Evolutionary conservation across 148 eudicot genomes (phyloP).

Genomic region (Vaccinium macrocarpon): DNA sequence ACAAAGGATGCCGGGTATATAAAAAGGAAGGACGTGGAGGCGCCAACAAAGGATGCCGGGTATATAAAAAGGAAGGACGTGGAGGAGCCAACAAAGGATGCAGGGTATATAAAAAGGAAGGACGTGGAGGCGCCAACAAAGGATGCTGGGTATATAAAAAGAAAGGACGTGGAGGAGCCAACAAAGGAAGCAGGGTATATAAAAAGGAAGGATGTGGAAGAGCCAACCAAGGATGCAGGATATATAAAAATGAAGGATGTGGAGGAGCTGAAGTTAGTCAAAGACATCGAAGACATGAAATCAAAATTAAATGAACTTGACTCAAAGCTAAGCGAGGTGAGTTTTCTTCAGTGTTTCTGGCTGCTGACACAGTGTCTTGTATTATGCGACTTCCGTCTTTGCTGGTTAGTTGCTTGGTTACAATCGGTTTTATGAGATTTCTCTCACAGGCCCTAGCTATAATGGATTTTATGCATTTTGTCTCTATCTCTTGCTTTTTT

Average conservation of each 20-base stretch:
- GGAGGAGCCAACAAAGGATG: background rate
- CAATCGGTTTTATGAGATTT: background rate
- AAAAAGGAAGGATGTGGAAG: conserved; percentile 23
- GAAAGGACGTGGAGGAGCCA: conserved; percentile 18
- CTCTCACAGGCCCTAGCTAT: background rate
- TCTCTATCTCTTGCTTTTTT: background rate
- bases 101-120: conserved; percentile 16
- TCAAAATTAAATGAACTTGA: conserved; percentile 56
- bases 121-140: conserved; percentile 22
- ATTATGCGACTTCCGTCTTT: background rate
- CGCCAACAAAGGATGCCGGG: too few relatives aligned
- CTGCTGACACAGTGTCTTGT: background rate
- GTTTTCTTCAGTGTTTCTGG: conserved; percentile 21
- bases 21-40: too few relatives aligned
- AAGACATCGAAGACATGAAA: conserved; percentile 74
- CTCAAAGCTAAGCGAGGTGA: conserved; percentile 67
- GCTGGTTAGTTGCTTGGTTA: conserved; percentile 1
- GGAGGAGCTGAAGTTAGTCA: conserved; percentile 50
- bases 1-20: background rate
- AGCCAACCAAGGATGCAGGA: conserved; percentile 22
- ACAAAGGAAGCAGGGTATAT: conserved; percentile 26
- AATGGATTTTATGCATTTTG: background rate
- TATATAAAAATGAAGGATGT: conserved; percentile 25
- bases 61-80: too few relatives aligned
- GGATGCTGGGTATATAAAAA: conserved; percentile 23